phyloP scores from a whole-genome alignment of 2,329 filamentous ascomycete species.

The Penicillium occitanis region DNA sequence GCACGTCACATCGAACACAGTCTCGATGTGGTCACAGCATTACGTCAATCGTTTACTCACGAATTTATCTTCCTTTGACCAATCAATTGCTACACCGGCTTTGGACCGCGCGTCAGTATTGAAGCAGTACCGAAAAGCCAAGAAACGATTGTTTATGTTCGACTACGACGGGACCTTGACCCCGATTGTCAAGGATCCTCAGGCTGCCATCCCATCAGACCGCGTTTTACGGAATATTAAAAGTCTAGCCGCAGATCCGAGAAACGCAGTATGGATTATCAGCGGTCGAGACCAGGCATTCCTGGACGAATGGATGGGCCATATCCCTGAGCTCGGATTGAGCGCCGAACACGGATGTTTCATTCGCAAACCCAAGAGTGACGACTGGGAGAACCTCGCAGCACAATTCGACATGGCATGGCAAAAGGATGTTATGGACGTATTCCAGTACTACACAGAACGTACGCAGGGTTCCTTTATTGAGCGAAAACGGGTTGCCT shows the following conservation, averaged over 20 bases:
- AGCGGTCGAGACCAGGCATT: slow-evolving; percentile 92
- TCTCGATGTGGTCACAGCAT: slow-evolving; percentile 80
- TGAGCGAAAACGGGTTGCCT: slow-evolving; percentile 86
- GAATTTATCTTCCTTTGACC: slow-evolving; percentile 74
- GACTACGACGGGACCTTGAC: slow-evolving; percentile 98
- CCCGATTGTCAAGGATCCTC: slow-evolving; percentile 88
- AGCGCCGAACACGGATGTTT: slow-evolving; percentile 97
- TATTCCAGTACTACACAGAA: slow-evolving; percentile 88
- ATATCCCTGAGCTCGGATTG: slow-evolving; percentile 84
- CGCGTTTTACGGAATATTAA: slow-evolving; percentile 77
- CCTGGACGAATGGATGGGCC: slow-evolving; percentile 85
- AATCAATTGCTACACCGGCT: slow-evolving; percentile 73
- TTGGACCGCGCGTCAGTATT: slow-evolving; percentile 74
- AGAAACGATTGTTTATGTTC: slow-evolving; percentile 91
- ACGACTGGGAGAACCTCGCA: slow-evolving; percentile 84
- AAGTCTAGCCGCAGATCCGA: slow-evolving; percentile 72
- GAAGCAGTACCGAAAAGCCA: slow-evolving; percentile 69
- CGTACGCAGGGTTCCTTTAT: slow-evolving; percentile 86
- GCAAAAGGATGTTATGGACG: slow-evolving; percentile 79
- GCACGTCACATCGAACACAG: slow-evolving; percentile 81
- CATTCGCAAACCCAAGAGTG: slow-evolving; percentile 73
- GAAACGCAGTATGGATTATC: slow-evolving; percentile 97
- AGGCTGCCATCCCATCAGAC: slow-evolving; percentile 82
- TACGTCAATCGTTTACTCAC: slow-evolving; percentile 77
- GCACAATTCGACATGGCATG: slow-evolving; percentile 87